A percentile compares a stretch with the other conserved stretches of the same genome.
Evolutionary conservation across 345 rosid species (phyloP).

Genomic region (Salix udensis): DNA sequence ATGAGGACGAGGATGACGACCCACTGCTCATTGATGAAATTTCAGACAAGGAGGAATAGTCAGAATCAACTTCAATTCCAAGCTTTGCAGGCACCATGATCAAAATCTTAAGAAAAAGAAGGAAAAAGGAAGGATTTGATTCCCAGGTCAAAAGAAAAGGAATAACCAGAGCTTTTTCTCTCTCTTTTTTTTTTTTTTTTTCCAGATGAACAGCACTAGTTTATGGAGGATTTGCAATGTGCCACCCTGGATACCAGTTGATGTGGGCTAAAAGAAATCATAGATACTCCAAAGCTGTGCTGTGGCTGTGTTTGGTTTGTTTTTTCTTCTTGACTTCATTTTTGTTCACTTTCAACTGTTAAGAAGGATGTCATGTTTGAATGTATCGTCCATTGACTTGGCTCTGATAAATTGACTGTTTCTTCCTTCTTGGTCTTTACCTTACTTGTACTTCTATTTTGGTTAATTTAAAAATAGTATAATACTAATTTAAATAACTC

Average conservation of each 20-base stretch:
- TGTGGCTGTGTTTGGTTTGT: not conserved
- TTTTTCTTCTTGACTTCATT: not conserved
- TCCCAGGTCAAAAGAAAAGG: not conserved
- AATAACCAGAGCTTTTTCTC: not conserved
- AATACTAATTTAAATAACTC: no score
- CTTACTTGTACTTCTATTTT: no score
- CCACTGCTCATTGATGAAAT: not conserved
- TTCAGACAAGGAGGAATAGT: not conserved
- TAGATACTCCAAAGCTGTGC: not conserved
- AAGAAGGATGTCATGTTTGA: not conserved
- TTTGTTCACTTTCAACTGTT: not conserved
- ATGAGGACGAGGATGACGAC: not conserved
- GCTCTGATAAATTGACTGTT: not conserved
- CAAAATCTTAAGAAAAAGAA: not conserved
- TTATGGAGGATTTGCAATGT: not conserved
- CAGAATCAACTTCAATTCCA: conserved; percentile 11
- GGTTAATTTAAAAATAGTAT: no score
- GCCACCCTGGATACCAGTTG: not conserved
- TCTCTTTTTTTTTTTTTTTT: not conserved
- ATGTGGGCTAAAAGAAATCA: not conserved
- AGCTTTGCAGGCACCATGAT: conserved; percentile 2
- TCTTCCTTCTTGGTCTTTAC: not conserved
- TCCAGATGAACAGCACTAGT: not conserved
- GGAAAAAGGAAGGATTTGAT: not conserved
- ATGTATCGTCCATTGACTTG: not conserved